phyloP scores from a whole-genome alignment of 306 rosid species.

The Gastrolobium bilobum region DNA sequence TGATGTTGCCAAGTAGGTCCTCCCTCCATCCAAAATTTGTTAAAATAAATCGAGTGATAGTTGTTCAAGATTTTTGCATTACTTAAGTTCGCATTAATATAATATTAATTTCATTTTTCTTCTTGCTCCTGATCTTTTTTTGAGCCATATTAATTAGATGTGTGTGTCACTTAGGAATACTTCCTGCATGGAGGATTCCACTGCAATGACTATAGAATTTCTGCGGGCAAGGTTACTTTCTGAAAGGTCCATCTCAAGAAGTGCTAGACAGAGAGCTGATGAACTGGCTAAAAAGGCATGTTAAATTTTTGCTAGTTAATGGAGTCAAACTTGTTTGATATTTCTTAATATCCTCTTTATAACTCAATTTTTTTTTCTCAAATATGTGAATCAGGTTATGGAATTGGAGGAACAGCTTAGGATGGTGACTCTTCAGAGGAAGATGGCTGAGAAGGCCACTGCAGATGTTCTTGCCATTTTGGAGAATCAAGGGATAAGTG shows the following conservation, averaged over 20 bases:
- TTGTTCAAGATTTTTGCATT: constrained; percentile 11
- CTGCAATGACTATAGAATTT: constrained; percentile 82
- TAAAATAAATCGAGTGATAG: not conserved
- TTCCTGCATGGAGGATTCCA: constrained; percentile 72
- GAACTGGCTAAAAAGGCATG: constrained; percentile 82
- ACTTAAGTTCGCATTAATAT: constrained; percentile 4
- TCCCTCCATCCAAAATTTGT: constrained; percentile 22
- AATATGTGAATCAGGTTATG: constrained; percentile 63
- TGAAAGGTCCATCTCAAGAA: constrained; percentile 89
- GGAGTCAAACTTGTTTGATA: constrained; percentile 39
- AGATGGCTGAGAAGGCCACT: constrained; percentile 97
- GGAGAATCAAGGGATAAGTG: constrained; percentile 82
- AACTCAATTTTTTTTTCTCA: constrained; percentile 25
- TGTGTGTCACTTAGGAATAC: constrained; percentile 51
- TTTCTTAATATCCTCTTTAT: constrained; percentile 21
- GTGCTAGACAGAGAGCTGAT: constrained; percentile 84
- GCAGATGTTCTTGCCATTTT: constrained; percentile 90
- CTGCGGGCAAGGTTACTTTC: constrained; percentile 89
- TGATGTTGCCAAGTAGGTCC: constrained; percentile 24
- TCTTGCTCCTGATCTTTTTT: not conserved
- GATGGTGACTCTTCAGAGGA: constrained; percentile 76
- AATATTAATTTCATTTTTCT: constrained; percentile 1
- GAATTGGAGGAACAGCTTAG: constrained; percentile 88
- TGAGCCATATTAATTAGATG: constrained; percentile 46
- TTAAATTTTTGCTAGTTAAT: constrained; percentile 39